Percentiles rank a stretch among this genome's conserved stretches.
These are phyloP conservation scores for Rutidosis leptorrhynchoides DNA, from an alignment of 129 eudicot genomes.

Conservation along the genomic window DNA sequence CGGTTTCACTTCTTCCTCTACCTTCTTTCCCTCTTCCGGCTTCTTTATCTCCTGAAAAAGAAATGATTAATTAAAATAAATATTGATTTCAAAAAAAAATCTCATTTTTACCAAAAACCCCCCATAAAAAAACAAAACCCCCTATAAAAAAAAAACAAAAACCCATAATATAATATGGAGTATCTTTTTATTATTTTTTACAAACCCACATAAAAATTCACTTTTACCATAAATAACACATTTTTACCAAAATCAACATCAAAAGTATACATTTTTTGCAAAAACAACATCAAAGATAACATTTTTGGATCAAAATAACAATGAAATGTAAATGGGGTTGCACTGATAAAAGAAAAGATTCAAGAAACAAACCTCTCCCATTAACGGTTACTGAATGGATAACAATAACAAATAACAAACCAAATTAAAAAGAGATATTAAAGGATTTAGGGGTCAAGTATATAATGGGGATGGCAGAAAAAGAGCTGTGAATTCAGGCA, in stretches of 20 bases:
- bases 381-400: not conserved
- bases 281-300: not conserved
- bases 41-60: conserved; percentile 29
- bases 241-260: not conserved
- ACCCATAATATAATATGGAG: too few relatives aligned
- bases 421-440: conserved; percentile 8
- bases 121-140: too few relatives aligned
- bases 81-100: not conserved
- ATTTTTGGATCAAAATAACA: not conserved
- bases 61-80: not conserved
- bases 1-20: conserved; percentile 30
- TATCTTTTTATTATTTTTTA: too few relatives aligned
- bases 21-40: conserved; percentile 26
- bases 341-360: not conserved
- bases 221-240: too few relatives aligned
- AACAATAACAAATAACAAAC: conserved; percentile 11
- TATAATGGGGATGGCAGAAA: conserved; percentile 8
- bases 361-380: conserved; percentile 32
- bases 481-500: conserved; percentile 1
- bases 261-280: not conserved
- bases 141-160: too few relatives aligned
- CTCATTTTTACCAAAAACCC: not conserved
- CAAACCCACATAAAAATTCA: too few relatives aligned
- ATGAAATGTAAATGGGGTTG: not conserved
- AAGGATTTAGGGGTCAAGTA: not conserved